Conservation (phyloP, 2,329 filamentous ascomycete species). For the Fusarium sulawesiense region DNA sequence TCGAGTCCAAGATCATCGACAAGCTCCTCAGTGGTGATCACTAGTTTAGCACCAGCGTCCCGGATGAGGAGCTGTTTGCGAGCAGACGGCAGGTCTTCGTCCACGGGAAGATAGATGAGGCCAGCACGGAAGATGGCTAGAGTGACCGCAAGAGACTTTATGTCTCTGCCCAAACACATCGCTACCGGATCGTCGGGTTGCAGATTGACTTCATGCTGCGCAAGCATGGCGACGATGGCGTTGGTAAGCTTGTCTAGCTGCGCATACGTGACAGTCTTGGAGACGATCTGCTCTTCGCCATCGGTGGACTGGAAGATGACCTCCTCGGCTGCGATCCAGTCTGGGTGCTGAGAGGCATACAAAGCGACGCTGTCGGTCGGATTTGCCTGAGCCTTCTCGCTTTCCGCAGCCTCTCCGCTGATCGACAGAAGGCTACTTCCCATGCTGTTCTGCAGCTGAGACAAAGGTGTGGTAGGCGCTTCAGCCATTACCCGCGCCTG, state of each 20-base stretch:
- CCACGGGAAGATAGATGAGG: conserved; percentile 6
- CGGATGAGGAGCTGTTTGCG: conserved; percentile 22
- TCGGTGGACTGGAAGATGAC: background rate
- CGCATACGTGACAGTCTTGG: conserved; percentile 11
- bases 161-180: conserved; percentile 13
- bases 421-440: background rate
- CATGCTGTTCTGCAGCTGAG: conserved; percentile 1
- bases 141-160: conserved; percentile 15
- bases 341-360: background rate
- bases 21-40: conserved; percentile 3
- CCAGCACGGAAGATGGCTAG: conserved; percentile 25
- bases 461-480: background rate
- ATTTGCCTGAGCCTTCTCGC: fast-evolving
- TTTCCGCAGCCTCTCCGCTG: background rate
- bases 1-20: background rate
- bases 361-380: background rate
- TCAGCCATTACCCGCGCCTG: conserved; percentile 10
- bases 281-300: background rate
- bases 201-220: background rate
- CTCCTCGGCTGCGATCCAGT: conserved; percentile 23
- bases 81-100: conserved; percentile 6
- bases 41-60: conserved; percentile 13
- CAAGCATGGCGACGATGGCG: background rate
- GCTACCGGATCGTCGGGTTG: conserved; percentile 10
- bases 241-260: conserved; percentile 7